Conservation (phyloP, 208 protist species). For the Entamoeba histolytica region DNA sequence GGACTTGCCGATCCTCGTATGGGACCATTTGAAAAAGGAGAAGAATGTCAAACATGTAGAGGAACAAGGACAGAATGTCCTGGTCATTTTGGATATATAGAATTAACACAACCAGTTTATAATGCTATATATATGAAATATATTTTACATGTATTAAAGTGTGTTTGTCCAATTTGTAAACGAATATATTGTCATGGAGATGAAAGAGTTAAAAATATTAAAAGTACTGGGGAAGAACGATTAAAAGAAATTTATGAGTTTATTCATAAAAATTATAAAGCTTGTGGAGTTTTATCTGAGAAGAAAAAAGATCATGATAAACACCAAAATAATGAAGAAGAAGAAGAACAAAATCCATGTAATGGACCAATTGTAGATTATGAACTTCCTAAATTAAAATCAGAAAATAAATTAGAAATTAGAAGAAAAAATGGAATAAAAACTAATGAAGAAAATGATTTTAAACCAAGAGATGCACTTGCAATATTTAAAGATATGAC, state of each 20-base stretch:
- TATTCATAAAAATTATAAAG: conserved; percentile 9
- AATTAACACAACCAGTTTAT: conserved; percentile 80
- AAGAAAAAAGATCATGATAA: background rate
- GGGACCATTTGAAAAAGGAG: conserved; percentile 45
- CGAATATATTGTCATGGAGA: background rate
- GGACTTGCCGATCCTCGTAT: conserved; percentile 52
- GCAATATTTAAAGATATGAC: conserved; percentile 48
- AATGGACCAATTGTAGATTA: background rate
- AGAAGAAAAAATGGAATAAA: background rate
- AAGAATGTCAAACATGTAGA: conserved; percentile 42
- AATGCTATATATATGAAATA: conserved; percentile 76
- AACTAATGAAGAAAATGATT: background rate
- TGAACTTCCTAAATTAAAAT: background rate
- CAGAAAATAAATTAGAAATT: background rate
- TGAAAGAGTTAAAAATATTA: background rate
- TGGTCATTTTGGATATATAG: conserved; percentile 94
- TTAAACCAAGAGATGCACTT: background rate
- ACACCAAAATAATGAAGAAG: background rate
- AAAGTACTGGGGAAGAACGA: background rate
- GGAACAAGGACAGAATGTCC: conserved; percentile 43
- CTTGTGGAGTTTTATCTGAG: background rate
- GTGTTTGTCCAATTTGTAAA: conserved; percentile 76
- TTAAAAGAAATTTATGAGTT: conserved; percentile 44
- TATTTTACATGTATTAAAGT: conserved; percentile 70
- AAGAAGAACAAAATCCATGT: conserved; percentile 8